Percentiles rank a stretch among this genome's conserved stretches.
phyloP scores from a whole-genome alignment of 371 early-diverging fungal genomes.

The Lichtheimia ornata region DNA sequence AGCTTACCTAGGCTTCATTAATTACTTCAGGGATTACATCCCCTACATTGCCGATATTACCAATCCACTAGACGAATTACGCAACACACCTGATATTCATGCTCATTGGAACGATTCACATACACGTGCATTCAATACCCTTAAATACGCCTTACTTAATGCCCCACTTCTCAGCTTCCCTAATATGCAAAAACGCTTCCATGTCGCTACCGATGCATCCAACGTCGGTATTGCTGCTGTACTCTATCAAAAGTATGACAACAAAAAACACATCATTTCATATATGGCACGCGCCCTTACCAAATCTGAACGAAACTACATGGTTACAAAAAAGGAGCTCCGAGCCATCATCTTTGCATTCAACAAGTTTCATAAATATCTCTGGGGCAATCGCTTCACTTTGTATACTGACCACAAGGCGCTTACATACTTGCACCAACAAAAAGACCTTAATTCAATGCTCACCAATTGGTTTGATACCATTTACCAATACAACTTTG shows the following conservation, averaged over 20 bases:
- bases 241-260: slow-evolving; percentile 24
- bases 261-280: slow-evolving; percentile 12
- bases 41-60: slow-evolving; percentile 11
- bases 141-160: slow-evolving; percentile 6
- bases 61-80: slow-evolving; percentile 22
- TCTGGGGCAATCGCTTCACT: slow-evolving; percentile 26
- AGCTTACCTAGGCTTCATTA: slow-evolving; percentile 20
- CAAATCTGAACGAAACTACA: slow-evolving; percentile 11
- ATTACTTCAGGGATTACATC: slow-evolving; percentile 27
- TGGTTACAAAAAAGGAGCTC: slow-evolving; percentile 6
- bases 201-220: slow-evolving; percentile 43
- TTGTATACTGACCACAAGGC: slow-evolving; percentile 25
- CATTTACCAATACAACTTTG: slow-evolving; percentile 8
- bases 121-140: slow-evolving; percentile 6
- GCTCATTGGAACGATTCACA: slow-evolving; percentile 10
- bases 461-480: slow-evolving; percentile 17
- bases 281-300: slow-evolving; percentile 1
- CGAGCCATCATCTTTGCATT: slow-evolving; percentile 16
- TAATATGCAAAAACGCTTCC: slow-evolving; percentile 27
- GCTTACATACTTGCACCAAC: slow-evolving; percentile 13
- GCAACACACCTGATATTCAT: slow-evolving; percentile 1
- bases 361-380: slow-evolving; percentile 24
- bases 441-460: slow-evolving; percentile 15
- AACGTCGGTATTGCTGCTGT: slow-evolving; percentile 37
- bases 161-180: slow-evolving; percentile 18